Evolutionary conservation across 768 basidiomycete genomes (phyloP).

Genomic region (Psilocybe tampanensis): DNA sequence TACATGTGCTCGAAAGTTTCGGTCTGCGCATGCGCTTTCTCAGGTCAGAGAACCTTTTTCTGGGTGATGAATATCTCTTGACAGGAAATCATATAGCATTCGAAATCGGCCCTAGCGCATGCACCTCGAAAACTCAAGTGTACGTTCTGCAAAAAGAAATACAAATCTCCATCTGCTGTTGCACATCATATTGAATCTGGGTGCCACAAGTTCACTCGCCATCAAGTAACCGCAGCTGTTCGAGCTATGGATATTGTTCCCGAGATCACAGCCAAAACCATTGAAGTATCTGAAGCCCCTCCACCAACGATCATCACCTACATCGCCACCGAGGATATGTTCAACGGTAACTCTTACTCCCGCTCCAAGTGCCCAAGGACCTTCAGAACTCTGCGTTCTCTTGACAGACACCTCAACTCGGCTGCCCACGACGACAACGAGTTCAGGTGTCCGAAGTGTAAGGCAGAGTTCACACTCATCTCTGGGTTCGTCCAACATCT

Average conservation of each 20-base stretch:
- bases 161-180: slow-evolving; percentile 30
- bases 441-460: slow-evolving; percentile 46
- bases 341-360: slow-evolving; percentile 39
- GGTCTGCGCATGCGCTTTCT: too few relatives aligned
- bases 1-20: too few relatives aligned
- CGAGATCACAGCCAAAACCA: slow-evolving; percentile 33
- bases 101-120: neutral
- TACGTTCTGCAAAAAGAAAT: neutral
- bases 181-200: slow-evolving; percentile 42
- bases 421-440: slow-evolving; percentile 38
- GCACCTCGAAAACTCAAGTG: neutral
- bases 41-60: too few relatives aligned
- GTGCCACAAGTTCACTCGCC: slow-evolving; percentile 33
- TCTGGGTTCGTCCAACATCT: slow-evolving; percentile 46
- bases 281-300: slow-evolving; percentile 19
- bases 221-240: slow-evolving; percentile 36
- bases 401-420: slow-evolving; percentile 40
- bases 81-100: neutral
- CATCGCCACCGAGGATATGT: slow-evolving; percentile 33
- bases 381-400: slow-evolving; percentile 27
- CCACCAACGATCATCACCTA: slow-evolving; percentile 12
- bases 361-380: slow-evolving; percentile 39
- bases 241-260: slow-evolving; percentile 32
- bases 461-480: slow-evolving; percentile 31
- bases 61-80: too few relatives aligned